Conservation (phyloP, 805 yeast species). For the Candida nonsorbophila region DNA sequence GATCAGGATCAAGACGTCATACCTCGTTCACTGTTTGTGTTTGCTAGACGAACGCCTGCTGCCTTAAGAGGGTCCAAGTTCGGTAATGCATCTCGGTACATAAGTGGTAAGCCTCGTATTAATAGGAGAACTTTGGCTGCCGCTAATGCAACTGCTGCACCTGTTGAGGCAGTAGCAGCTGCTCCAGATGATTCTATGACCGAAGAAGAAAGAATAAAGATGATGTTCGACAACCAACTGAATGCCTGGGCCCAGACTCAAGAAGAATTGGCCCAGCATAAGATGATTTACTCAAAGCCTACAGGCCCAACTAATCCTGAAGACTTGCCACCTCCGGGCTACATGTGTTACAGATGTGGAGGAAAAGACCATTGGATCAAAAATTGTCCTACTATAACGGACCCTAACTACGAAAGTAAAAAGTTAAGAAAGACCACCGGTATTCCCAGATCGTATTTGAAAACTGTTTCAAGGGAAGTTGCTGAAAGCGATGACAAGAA, state of each 20-base stretch:
- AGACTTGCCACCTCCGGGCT: constrained; percentile 90
- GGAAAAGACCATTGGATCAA: constrained; percentile 90
- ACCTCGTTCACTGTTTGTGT: constrained; percentile 80
- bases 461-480: constrained; percentile 76
- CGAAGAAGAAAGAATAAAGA: constrained; percentile 84
- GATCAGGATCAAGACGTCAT: constrained; percentile 87
- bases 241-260: constrained; percentile 96
- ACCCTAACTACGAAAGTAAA: constrained; percentile 91
- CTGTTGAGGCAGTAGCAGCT: constrained; percentile 11
- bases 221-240: constrained; percentile 90
- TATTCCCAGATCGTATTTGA: constrained; percentile 89
- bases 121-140: constrained; percentile 34
- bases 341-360: constrained; percentile 95
- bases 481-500: constrained; percentile 35
- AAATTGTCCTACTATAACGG: constrained; percentile 90
- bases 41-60: constrained; percentile 78
- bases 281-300: constrained; percentile 61
- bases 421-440: constrained; percentile 92
- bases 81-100: constrained; percentile 60
- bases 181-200: constrained; percentile 41
- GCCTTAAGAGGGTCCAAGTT: constrained; percentile 37
- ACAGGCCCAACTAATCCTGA: constrained; percentile 37
- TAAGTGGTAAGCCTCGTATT: constrained; percentile 62
- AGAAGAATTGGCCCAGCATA: constrained; percentile 80
- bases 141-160: constrained; percentile 14